phyloP scores from a whole-genome alignment of 2,329 filamentous ascomycete species.

The Paraphoma chrysanthemicola region DNA sequence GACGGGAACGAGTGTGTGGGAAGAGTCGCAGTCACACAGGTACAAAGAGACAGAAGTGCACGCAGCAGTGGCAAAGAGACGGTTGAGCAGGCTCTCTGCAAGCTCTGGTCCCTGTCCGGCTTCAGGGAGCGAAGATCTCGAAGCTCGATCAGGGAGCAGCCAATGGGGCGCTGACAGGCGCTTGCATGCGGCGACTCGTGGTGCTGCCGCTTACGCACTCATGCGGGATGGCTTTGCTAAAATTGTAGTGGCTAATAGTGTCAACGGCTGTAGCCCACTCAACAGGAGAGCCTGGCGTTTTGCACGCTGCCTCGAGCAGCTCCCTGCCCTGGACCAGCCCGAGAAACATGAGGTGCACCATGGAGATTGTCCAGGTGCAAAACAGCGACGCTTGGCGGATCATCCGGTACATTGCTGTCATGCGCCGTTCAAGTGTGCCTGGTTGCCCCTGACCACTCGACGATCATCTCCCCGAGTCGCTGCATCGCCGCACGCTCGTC shows the following conservation, averaged over 20 bases:
- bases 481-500: neutral
- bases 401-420: constrained; percentile 2
- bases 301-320: neutral
- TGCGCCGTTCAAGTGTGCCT: constrained; percentile 1
- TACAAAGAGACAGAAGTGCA: neutral
- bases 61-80: neutral
- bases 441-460: constrained; percentile 10
- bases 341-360: neutral
- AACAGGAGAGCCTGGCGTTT: neutral
- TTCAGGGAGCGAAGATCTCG: constrained; percentile 23
- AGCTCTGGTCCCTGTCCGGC: constrained; percentile 14
- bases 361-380: constrained; percentile 1
- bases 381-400: constrained; percentile 5
- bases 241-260: constrained; percentile 20
- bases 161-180: constrained; percentile 24
- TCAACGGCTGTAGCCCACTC: constrained; percentile 4
- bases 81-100: constrained; percentile 1
- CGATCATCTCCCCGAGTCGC: neutral
- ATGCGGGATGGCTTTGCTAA: constrained; percentile 27
- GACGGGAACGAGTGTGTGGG: neutral
- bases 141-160: constrained; percentile 18
- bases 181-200: constrained; percentile 28
- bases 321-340: neutral
- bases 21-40: too few relatives aligned
- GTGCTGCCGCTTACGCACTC: constrained; percentile 30